Base-by-base conservation (phyloP, 169 alveolate species). In the Plasmodium ovale region DNA sequence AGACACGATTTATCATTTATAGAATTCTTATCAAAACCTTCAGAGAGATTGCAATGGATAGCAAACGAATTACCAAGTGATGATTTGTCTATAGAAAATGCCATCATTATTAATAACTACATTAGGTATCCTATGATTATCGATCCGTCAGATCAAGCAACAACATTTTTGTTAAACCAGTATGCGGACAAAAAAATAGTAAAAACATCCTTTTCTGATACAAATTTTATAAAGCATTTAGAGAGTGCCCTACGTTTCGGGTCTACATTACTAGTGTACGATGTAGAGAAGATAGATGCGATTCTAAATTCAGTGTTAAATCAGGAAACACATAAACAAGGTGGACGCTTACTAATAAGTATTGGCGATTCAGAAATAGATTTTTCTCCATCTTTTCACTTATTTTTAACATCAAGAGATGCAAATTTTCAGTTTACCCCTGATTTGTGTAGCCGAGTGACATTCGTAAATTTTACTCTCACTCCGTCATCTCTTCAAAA, bases 321-420 rank as follows among this genome's bases (percentile, higher is more conserved):
- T 88, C 95, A 95, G 73, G 99, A 98, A 94, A 97, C 98, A 16
- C 99, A 97, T 90, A 95, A 97, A 70, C 96, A 97, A 60, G 99
- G 99, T 3, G 99, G 99, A 21, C 94, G 99, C 49, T 97, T 97
- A 21, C 94, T 98, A 39, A 98, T 97, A 44, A 92, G 99, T 74
- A 98, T 99, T 29, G 99, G 99, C 16, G 99, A 98, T 79, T 94
- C 97, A 56, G 99, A 98, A 89, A 98, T 98, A 49, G 99, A 98
- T 88, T 97, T 98, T 92, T 97, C 99, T 31, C 97, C 98, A 1
- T 93, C 97, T 16, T 98, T 98, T 94, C 94, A 95, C 64, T 94
- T 98, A 97, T 98, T 95, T 82, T 96, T 98, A 96, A 97, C 98
- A 4, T 97, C 99, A 5, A 95, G 99, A 59, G 98, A 98, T 91